Base-by-base conservation (phyloP, 1,139 yeast genomes). In the Scheffersomyces illinoinensis region DNA sequence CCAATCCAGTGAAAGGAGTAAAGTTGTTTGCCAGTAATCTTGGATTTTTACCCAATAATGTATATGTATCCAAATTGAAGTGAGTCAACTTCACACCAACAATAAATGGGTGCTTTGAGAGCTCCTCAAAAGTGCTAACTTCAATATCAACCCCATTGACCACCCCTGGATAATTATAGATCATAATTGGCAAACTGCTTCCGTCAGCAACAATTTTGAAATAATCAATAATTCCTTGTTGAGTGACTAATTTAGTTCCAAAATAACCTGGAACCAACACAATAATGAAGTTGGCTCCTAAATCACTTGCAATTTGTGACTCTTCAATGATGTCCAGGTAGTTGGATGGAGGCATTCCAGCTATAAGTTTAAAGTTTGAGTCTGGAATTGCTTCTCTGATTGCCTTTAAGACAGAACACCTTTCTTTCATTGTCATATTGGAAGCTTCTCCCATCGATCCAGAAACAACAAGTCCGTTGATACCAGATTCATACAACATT, bases 381-480 rank as follows among this genome's bases (percentile, higher is more conserved):
- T 70, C 76, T 5, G 79, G 78, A 21, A 76, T 61, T 0, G 69
- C 76, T 8, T 64, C 60, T 57, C 66, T 68, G 18, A 69, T 54
- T n/a, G 66, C 63, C 14, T 58, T 62, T 19, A 77, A 69, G 20
- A 76, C 61, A 1, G 64, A 56, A 26, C 64, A 63, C 61, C 81
- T 68, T 64, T 78, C 85, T 59, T 68, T 66, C 62, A 67, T 68
- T 2, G 77, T 74, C 65, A 72, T 64, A 61, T 77, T 78, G 19
- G 75, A 70, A 23, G 76, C 74, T 64, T 78, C 82, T 33, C 81
- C 82, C 66, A 75, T 83, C 49, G 86, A 81, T 2, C 87, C 87
- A 61, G 81, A 75, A 14, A 82, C 69, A 10, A 82, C 83, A 12
- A 79, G 70, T 23, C 87, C 87, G 56, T 70, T 68, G 61, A 83